A percentile compares a stretch with the other conserved stretches of the same genome.
Conservation (phyloP, 83 land plant species). For the Thuja plicata region DNA sequence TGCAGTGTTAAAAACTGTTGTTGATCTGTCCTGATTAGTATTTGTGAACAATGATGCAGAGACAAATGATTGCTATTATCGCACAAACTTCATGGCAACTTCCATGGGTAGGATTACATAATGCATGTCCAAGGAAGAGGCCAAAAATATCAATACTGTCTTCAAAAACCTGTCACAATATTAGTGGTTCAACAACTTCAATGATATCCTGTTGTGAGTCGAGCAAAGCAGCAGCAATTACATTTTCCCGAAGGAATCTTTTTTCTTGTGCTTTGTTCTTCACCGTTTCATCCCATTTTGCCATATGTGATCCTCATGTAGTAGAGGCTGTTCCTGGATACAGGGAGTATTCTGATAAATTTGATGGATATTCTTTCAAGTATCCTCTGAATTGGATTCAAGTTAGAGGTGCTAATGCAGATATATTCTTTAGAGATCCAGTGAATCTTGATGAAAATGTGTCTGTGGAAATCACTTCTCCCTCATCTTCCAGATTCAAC, state of each 20-base stretch:
- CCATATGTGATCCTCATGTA: slow-evolving; percentile 9
- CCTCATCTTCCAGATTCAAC: slow-evolving; percentile 82
- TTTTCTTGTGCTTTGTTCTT: background rate
- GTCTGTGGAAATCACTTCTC: slow-evolving; percentile 83
- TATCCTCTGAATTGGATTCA: slow-evolving; percentile 87
- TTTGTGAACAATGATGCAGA: slow-evolving; percentile 10
- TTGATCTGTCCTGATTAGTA: background rate
- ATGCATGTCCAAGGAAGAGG: background rate
- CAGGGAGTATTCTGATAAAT: slow-evolving; percentile 66
- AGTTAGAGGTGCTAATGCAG: slow-evolving; percentile 96
- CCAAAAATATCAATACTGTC: background rate
- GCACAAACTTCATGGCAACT: slow-evolving; percentile 9
- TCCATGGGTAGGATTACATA: slow-evolving; percentile 14
- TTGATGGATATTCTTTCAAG: slow-evolving; percentile 88
- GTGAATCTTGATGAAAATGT: slow-evolving; percentile 88
- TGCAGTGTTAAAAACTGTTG: background rate
- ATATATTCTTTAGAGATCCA: slow-evolving; percentile 88
- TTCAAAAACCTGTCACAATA: background rate
- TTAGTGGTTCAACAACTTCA: background rate
- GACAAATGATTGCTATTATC: background rate
- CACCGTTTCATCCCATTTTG: slow-evolving; percentile 3
- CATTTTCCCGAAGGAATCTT: slow-evolving; percentile 7
- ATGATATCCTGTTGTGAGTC: background rate
- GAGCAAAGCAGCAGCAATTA: background rate
- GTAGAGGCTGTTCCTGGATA: slow-evolving; percentile 42